Percentiles rank a stretch among this genome's conserved stretches.
Evolutionary conservation across 352 stramenopile species (phyloP).

Genomic region (Globisporangium cystogenes): DNA sequence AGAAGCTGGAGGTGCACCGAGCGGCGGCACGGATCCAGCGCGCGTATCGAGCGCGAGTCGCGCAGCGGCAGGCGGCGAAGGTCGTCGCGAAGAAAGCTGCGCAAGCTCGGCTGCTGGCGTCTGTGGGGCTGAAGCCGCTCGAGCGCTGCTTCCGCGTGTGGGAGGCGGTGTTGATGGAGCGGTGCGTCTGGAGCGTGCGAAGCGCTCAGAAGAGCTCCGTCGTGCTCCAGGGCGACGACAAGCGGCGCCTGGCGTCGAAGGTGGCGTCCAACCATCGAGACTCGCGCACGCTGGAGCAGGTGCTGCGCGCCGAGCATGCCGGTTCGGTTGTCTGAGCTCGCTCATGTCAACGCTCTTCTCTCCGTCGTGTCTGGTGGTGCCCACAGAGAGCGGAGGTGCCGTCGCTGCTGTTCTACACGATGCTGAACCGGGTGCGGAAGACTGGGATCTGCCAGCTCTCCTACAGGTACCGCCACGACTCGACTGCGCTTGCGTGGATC

Average conservation of each 20-base stretch:
- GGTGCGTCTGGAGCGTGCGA: slow-evolving; percentile 32
- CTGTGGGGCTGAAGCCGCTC: slow-evolving; percentile 43
- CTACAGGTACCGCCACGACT: slow-evolving; percentile 29
- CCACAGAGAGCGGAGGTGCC: slow-evolving; percentile 51
- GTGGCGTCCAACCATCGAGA: slow-evolving; percentile 1
- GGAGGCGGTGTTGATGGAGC: slow-evolving; percentile 47
- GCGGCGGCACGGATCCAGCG: slow-evolving; percentile 45
- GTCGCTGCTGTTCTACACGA: slow-evolving; percentile 62
- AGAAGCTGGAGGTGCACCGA: slow-evolving; percentile 13
- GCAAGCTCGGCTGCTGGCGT: slow-evolving; percentile 35
- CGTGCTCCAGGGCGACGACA: slow-evolving; percentile 8
- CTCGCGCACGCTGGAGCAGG: slow-evolving; percentile 46
- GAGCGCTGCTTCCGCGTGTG: slow-evolving; percentile 56
- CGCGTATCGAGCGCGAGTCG: slow-evolving; percentile 32
- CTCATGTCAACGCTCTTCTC: background rate
- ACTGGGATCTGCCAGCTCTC: slow-evolving; percentile 62
- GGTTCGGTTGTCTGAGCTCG: background rate
- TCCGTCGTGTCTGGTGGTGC: no score
- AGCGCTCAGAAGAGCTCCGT: slow-evolving; percentile 15
- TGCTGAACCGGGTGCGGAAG: slow-evolving; percentile 64
- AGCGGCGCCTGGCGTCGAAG: slow-evolving; percentile 12
- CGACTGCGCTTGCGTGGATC: no score
- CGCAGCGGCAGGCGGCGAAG: slow-evolving; percentile 31
- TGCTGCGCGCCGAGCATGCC: slow-evolving; percentile 4
- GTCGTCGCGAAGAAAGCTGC: slow-evolving; percentile 45